Conservation (phyloP, 306 rosid genomes). For the Castanea crenata region DNA sequence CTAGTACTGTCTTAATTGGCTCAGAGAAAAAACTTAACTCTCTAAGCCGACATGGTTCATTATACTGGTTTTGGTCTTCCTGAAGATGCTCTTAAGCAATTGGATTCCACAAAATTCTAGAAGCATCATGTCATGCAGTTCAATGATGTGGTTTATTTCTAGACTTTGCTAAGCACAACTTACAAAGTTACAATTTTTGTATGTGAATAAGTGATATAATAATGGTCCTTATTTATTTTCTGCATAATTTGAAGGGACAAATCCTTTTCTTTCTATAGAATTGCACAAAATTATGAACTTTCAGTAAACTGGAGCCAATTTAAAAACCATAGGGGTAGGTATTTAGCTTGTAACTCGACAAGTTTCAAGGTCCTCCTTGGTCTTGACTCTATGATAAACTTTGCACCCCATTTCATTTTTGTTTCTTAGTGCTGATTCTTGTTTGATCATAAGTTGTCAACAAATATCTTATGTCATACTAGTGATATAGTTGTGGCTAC, state of each 20-base stretch:
- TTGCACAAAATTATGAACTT: background rate
- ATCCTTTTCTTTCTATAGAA: background rate
- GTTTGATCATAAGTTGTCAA: background rate
- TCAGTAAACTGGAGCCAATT: background rate
- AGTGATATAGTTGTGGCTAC: background rate
- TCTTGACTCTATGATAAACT: background rate
- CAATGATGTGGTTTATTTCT: background rate
- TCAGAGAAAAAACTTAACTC: background rate
- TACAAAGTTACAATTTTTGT: background rate
- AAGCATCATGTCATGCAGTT: background rate
- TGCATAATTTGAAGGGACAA: background rate
- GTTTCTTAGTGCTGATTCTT: background rate
- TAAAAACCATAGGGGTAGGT: background rate
- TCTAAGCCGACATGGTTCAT: background rate
- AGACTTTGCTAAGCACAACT: background rate
- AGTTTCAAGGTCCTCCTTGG: background rate
- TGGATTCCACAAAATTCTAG: constrained; percentile 1
- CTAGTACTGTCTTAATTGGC: background rate
- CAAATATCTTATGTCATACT: background rate
- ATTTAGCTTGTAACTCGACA: background rate
- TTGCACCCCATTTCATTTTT: background rate
- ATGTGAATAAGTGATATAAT: background rate
- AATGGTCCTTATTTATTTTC: background rate
- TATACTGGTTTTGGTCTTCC: background rate
- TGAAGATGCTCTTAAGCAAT: background rate